Base-by-base conservation (phyloP, 2,329 filamentous ascomycete species). In the Neoscytalidium dimidiatum region DNA sequence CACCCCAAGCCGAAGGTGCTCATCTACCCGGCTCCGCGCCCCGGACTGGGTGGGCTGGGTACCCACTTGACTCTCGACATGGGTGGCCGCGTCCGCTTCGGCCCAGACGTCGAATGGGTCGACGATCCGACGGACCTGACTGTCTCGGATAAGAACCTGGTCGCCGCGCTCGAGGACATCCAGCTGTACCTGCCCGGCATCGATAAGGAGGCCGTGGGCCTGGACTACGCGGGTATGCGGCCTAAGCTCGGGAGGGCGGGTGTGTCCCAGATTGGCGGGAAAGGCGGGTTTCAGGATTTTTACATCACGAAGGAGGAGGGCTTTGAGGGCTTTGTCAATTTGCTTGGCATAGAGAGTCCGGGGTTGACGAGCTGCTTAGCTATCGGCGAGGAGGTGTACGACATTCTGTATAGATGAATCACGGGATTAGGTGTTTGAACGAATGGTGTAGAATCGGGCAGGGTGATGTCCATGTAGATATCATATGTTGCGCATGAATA, bases 21-120 rank as follows among this genome's bases (percentile, higher is more conserved):
- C 23, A 83, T 99, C 58, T 99, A 98, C 74, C 95, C 95, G 0
- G 93, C 91, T 0, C 93, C 94, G 0, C 83, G 91, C 8, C 90
- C 93, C 0, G 94, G 94, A 1, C 86, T 89, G 23, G 94, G 88
- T 60, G 94, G 95, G 0, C 81, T 99, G 0, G 95, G 95, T 53
- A 98, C 95, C 0, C 95, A 99, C 77, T 82, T 99, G 19, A 99
- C 95, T 0, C 85, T 98, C 65, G 95, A 99, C 76, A 85, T 98
- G 79, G 85, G 83, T 0, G 94, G 94, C 0, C 87, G 92, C 0
- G 85, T 98, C 48, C 90, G 92, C 41, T 99, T 99, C 77, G 95
- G 95, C 0, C 95, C 95, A 0, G 95, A 99, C 74, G 91, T 97
- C 14, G 92, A 98, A 76, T 98, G 95, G 95, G 90, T 97, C 0